Evolutionary conservation across 2,329 filamentous ascomycete species (phyloP).

Genomic region (Ascosphaera pollenicola): DNA sequence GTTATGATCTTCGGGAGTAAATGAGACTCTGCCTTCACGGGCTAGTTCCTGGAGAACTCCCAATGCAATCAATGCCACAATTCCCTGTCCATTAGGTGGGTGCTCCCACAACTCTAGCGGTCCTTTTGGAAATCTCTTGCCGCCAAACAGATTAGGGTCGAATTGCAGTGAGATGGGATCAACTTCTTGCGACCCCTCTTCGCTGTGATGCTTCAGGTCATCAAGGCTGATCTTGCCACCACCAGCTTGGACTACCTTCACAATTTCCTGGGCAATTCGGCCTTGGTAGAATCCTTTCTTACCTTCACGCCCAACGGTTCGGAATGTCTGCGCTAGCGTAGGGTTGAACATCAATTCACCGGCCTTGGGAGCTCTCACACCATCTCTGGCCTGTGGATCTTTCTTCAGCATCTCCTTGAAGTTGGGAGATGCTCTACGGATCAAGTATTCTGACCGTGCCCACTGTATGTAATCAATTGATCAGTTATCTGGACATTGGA

Average conservation of each 20-base stretch:
- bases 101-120: slow-evolving; percentile 81
- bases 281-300: slow-evolving; percentile 87
- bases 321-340: slow-evolving; percentile 59
- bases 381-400: slow-evolving; percentile 43
- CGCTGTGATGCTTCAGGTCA: slow-evolving; percentile 58
- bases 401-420: slow-evolving; percentile 69
- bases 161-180: slow-evolving; percentile 70
- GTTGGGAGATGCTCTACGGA: slow-evolving; percentile 63
- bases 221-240: slow-evolving; percentile 61
- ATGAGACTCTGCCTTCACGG: slow-evolving; percentile 51
- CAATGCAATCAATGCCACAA: slow-evolving; percentile 82
- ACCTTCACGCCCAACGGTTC: slow-evolving; percentile 52
- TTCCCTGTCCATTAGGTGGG: slow-evolving; percentile 87
- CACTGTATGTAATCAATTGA: slow-evolving; percentile 33
- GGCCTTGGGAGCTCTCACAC: slow-evolving; percentile 49
- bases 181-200: slow-evolving; percentile 53
- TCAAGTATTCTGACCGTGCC: slow-evolving; percentile 36
- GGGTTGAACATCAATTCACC: slow-evolving; percentile 85
- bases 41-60: slow-evolving; percentile 81
- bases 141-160: slow-evolving; percentile 37
- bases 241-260: slow-evolving; percentile 52
- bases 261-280: slow-evolving; percentile 55
- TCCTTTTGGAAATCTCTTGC: slow-evolving; percentile 23
- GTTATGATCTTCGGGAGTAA: slow-evolving; percentile 55
- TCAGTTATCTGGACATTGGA: too few species aligned